These are phyloP conservation scores for Moesziomyces sp. DNA, from an alignment of 1,284 basidiomycete genomes.

Conservation along the genomic window DNA sequence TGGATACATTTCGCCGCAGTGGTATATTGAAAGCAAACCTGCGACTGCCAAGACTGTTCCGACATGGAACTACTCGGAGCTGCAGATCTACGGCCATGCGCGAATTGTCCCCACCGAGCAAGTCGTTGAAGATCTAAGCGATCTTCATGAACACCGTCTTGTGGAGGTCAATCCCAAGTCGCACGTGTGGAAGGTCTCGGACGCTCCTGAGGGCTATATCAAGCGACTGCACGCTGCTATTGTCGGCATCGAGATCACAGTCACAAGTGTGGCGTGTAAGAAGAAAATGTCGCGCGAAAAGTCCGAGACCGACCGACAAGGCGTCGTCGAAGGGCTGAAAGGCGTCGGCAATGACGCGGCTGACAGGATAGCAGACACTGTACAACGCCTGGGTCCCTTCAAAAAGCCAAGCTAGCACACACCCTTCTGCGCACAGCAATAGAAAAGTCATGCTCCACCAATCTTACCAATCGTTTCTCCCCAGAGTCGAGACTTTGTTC, in stretches of 20 bases:
- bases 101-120: constrained; percentile 1
- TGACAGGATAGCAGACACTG: constrained; percentile 3
- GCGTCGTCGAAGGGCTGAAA: constrained; percentile 68
- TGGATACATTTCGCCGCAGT: constrained; percentile 46
- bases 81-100: constrained; percentile 35
- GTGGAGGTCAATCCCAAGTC: not conserved
- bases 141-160: constrained; percentile 13
- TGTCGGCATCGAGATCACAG: constrained; percentile 68
- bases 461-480: too few relatives aligned
- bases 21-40: constrained; percentile 45
- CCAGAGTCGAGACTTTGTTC: too few relatives aligned
- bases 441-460: too few relatives aligned
- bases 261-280: constrained; percentile 68
- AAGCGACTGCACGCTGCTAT: constrained; percentile 69
- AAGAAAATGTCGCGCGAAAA: constrained; percentile 70
- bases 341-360: constrained; percentile 44
- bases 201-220: constrained; percentile 69
- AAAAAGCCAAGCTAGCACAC: constrained; percentile 2
- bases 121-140: constrained; percentile 14
- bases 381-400: constrained; percentile 4
- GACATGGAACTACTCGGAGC: constrained; percentile 53
- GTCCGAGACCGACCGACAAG: constrained; percentile 66
- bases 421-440: too few relatives aligned
- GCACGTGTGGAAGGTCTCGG: constrained; percentile 66
- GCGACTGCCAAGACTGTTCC: constrained; percentile 43